Base-by-base conservation (phyloP, 116 monocot species). In the Zostera marina region DNA sequence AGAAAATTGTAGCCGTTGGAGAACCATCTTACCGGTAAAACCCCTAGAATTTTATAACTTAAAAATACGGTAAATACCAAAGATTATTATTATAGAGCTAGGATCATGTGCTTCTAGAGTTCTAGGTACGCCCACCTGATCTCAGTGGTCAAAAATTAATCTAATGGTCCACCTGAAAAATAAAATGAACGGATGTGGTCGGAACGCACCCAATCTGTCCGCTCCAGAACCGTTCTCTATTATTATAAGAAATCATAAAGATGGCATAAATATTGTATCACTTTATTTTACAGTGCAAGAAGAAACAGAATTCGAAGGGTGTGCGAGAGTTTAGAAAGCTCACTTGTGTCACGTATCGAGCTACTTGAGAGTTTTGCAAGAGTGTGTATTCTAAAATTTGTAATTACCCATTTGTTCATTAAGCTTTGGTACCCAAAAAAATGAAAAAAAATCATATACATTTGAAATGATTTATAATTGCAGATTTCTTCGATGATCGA, bases 401-500 rank as follows among this genome's bases (percentile, higher is more conserved):
- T 47, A 47, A 47, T 13, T 0, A 47, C 14, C 54, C 26, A 55
- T 55, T 55, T 55, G 10, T 32, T 24, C 14, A 32, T 55, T 24
- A 11, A 13, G 15, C 25, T 55, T 55, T 7, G 14, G 3, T 26
- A 26, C 26, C 4, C 1, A 26, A 26, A 26, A 26, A 26, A 26
- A 17, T 2, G 4, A 26, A 26, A 26, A 26, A 26, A 17, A 17
- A 38, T n/a, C 7, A 25, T 56, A 14, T 8, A 32, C 8, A 14
- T 38, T 21, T 59, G 8, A 54, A 13, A 46, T 68, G 25, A 24
- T 68, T 22, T 47, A 32, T 39, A 22, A 42, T 63, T 64, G 0
- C 70, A 98, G 96, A 83, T 98, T 62, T 89, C 90, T 59, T 98
- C 96, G 3, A 98, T 98, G 96, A 98, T 98, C 54, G 96, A 98